Conservation (phyloP, 345 rosid species). For the Trapa incisa region DNA sequence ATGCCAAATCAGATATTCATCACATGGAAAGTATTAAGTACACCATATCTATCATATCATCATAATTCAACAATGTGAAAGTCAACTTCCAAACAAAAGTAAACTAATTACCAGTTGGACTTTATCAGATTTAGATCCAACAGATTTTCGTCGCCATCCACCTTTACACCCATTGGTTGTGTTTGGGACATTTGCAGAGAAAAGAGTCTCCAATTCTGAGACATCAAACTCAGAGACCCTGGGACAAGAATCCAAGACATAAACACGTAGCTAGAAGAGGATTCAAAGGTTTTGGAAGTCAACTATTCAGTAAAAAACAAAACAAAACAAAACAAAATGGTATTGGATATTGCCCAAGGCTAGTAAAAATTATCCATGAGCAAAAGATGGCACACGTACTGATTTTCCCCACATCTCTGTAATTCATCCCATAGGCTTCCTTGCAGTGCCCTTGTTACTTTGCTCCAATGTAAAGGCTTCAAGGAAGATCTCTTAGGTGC, state of each 20-base stretch:
- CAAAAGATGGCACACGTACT: slow-evolving; percentile 30
- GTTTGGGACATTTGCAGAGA: slow-evolving; percentile 72
- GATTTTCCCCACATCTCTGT: slow-evolving; percentile 83
- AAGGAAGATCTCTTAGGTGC: slow-evolving; percentile 67
- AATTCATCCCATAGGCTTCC: slow-evolving; percentile 99
- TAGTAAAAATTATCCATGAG: no score
- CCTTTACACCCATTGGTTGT: slow-evolving; percentile 45
- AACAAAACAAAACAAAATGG: slow-evolving; percentile 9
- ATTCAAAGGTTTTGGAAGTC: not conserved
- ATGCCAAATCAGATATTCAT: slow-evolving; percentile 6
- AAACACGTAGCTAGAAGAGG: slow-evolving; percentile 3
- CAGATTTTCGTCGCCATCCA: slow-evolving; percentile 56
- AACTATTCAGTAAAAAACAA: not conserved
- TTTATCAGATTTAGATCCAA: slow-evolving; percentile 78
- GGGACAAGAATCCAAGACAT: slow-evolving; percentile 7
- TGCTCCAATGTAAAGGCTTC: slow-evolving; percentile 97
- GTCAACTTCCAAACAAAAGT: not conserved
- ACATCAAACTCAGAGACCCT: slow-evolving; percentile 91
- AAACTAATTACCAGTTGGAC: slow-evolving; percentile 57
- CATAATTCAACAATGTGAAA: not conserved
- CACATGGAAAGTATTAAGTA: not conserved
- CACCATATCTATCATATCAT: not conserved
- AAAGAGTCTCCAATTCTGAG: slow-evolving; percentile 83
- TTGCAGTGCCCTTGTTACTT: slow-evolving; percentile 89
- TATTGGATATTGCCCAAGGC: slow-evolving; percentile 9